These are phyloP conservation scores for Dissoconium aciculare DNA, from an alignment of 2,329 filamentous ascomycete genomes.

Conservation along the genomic window DNA sequence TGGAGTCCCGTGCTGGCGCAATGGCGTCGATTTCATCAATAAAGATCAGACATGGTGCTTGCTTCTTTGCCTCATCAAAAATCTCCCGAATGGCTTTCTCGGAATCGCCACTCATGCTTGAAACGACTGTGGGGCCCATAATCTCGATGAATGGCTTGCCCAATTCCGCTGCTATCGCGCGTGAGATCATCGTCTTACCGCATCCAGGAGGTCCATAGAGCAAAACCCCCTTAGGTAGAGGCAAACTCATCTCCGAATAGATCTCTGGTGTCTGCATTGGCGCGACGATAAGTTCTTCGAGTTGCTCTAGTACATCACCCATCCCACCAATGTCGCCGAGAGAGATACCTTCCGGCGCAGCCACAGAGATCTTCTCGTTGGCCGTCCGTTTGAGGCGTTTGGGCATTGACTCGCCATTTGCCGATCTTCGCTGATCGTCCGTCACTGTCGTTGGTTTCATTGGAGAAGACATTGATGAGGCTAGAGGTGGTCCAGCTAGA, in stretches of 20 bases:
- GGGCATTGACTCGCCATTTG: constrained; percentile 49
- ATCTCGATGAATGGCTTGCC: constrained; percentile 67
- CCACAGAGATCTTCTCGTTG: constrained; percentile 32
- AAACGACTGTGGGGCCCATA: constrained; percentile 67
- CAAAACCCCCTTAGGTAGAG: constrained; percentile 58
- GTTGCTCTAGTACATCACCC: constrained; percentile 52
- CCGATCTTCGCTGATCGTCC: constrained; percentile 33
- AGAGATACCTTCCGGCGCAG: constrained; percentile 49
- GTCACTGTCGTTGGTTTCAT: constrained; percentile 17
- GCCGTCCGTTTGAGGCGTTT: constrained; percentile 44
- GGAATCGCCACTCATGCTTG: constrained; percentile 77
- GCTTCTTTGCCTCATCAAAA: constrained; percentile 72
- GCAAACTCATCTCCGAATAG: constrained; percentile 50
- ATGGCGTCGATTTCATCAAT: constrained; percentile 89
- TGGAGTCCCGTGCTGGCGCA: constrained; percentile 68
- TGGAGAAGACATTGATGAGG: constrained; percentile 12
- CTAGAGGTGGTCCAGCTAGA: constrained; percentile 9
- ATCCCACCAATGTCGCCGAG: constrained; percentile 64
- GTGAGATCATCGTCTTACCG: constrained; percentile 72
- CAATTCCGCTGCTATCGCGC: constrained; percentile 61
- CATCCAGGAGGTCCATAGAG: constrained; percentile 74
- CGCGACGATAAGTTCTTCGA: constrained; percentile 57
- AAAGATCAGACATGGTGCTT: constrained; percentile 80
- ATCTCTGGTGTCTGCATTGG: constrained; percentile 55
- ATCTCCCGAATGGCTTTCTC: constrained; percentile 74